Evolutionary conservation across 352 stramenopile species (phyloP).

Genomic region (Lagenidium sp.): DNA sequence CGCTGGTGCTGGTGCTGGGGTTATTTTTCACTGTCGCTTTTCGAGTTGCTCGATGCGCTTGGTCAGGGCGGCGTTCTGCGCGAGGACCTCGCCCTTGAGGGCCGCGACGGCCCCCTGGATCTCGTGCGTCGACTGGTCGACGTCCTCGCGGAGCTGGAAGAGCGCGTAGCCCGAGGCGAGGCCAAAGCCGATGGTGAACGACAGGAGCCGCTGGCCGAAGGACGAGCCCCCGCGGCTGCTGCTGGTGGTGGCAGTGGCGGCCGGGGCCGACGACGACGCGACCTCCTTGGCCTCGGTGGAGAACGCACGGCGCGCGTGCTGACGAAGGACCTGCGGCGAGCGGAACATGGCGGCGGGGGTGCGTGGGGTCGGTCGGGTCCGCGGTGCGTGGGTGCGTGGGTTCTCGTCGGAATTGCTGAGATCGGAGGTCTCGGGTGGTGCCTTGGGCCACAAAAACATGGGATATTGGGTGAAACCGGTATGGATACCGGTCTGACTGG

Average conservation of each 20-base stretch:
- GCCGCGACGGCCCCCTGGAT: slow-evolving; percentile 53
- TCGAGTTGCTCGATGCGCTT: slow-evolving; percentile 73
- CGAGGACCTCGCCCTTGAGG: slow-evolving; percentile 62
- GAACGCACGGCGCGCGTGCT: slow-evolving; percentile 27
- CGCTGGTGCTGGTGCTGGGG: neutral
- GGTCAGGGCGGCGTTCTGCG: slow-evolving; percentile 54
- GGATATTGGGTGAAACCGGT: neutral
- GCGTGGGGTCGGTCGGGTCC: neutral
- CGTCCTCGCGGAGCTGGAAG: slow-evolving; percentile 62
- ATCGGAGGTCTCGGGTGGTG: slow-evolving; percentile 2
- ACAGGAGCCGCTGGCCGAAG: slow-evolving; percentile 57
- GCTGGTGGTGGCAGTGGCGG: slow-evolving; percentile 11
- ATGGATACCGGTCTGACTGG: too few relatives aligned
- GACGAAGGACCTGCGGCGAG: neutral
- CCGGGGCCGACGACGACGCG: slow-evolving; percentile 5
- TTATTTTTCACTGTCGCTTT: slow-evolving; percentile 38
- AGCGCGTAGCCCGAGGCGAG: slow-evolving; percentile 52
- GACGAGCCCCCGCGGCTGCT: slow-evolving; percentile 39
- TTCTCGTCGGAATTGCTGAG: slow-evolving; percentile 5
- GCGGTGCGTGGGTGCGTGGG: neutral
- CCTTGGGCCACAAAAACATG: slow-evolving; percentile 18
- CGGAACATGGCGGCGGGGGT: neutral
- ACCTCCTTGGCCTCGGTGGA: slow-evolving; percentile 49
- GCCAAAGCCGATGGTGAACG: slow-evolving; percentile 61
- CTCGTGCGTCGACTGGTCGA: slow-evolving; percentile 58